Conservation (phyloP, 495 filamentous ascomycete species). For the Aspergillus nanangensis region DNA sequence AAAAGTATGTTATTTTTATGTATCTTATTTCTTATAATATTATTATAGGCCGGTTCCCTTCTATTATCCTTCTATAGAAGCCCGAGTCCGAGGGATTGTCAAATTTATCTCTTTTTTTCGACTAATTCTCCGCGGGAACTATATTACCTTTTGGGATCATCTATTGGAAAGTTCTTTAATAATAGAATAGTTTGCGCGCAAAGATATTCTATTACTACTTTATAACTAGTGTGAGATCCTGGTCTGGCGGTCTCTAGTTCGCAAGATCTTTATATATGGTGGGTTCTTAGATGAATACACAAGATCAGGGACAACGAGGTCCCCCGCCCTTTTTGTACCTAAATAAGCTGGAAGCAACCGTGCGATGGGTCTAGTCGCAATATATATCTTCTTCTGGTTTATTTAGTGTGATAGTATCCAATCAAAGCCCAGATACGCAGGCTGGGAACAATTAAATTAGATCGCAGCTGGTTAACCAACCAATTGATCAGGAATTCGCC, state of each 20-base stretch:
- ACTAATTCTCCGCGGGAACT: constrained; percentile 74
- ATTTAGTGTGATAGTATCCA: too few relatives aligned
- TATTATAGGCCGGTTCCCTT: constrained; percentile 81
- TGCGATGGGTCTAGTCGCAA: constrained; percentile 34
- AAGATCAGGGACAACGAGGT: constrained; percentile 31
- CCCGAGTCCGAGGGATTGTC: constrained; percentile 70
- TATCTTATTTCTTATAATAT: constrained; percentile 82
- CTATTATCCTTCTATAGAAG: constrained; percentile 54
- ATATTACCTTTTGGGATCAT: constrained; percentile 68
- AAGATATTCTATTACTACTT: constrained; percentile 68
- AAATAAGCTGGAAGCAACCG: constrained; percentile 34
- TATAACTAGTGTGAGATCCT: constrained; percentile 70
- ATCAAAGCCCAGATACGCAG: constrained; percentile 10
- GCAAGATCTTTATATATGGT: constrained; percentile 67
- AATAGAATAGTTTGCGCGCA: constrained; percentile 68
- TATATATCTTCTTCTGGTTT: constrained; percentile 11
- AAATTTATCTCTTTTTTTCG: constrained; percentile 70
- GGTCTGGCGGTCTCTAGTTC: constrained; percentile 78
- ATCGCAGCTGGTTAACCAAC: constrained; percentile 28
- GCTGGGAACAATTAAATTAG: constrained; percentile 17
- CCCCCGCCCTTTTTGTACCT: constrained; percentile 43
- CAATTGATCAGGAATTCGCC: constrained; percentile 30
- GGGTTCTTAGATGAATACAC: constrained; percentile 47
- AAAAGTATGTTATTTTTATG: constrained; percentile 74
- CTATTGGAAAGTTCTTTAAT: constrained; percentile 46